These are phyloP conservation scores for Lipomyces japonicus DNA, from an alignment of 805 yeast genomes.

Conservation along the genomic window DNA sequence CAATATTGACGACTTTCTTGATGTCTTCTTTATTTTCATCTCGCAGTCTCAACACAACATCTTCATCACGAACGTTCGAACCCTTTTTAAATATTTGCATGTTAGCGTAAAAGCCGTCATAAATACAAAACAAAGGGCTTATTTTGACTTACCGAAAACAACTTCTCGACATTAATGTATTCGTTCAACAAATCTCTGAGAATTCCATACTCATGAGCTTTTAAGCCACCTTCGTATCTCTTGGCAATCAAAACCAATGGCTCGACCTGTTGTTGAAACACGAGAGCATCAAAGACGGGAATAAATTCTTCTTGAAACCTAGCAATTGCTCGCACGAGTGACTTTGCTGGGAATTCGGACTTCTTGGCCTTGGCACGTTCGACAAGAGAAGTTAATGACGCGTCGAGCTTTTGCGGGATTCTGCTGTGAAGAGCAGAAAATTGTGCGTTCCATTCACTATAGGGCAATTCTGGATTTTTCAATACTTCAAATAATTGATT, in stretches of 20 bases:
- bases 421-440: constrained; percentile 90
- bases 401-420: constrained; percentile 73
- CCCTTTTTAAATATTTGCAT: constrained; percentile 45
- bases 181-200: constrained; percentile 66
- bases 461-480: constrained; percentile 80
- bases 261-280: constrained; percentile 57
- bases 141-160: constrained; percentile 48
- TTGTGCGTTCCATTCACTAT: constrained; percentile 82
- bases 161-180: constrained; percentile 71
- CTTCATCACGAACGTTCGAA: constrained; percentile 75
- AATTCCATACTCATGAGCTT: constrained; percentile 76
- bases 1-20: constrained; percentile 58
- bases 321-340: constrained; percentile 65
- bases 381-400: constrained; percentile 58
- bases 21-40: constrained; percentile 80
- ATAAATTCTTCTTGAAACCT: constrained; percentile 54
- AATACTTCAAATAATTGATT: constrained; percentile 67
- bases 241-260: constrained; percentile 72
- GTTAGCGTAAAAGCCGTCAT: not conserved
- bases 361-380: constrained; percentile 61
- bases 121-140: not conserved
- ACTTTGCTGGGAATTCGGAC: constrained; percentile 93
- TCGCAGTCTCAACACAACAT: constrained; percentile 78
- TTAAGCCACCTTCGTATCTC: constrained; percentile 69
- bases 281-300: constrained; percentile 42